Conservation (phyloP, 2,329 filamentous ascomycete genomes). For the Helotiales sp. region DNA sequence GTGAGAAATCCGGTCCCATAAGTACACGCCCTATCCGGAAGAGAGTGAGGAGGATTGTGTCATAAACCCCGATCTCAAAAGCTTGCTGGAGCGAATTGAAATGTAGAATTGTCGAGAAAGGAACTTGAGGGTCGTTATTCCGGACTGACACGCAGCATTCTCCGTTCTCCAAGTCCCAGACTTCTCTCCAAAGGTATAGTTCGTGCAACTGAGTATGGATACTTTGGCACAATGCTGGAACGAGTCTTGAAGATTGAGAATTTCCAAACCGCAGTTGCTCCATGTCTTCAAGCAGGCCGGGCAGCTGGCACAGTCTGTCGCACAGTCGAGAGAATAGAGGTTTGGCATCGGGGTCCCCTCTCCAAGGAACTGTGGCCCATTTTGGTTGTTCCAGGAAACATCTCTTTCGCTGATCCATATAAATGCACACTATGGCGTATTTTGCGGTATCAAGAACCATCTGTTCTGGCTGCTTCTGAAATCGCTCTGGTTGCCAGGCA, state of each 20-base stretch:
- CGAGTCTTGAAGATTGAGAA: background rate
- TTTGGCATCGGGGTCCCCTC: conserved; percentile 15
- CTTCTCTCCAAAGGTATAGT: background rate
- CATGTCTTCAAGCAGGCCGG: conserved; percentile 16
- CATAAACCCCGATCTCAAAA: conserved; percentile 14
- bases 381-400: conserved; percentile 15
- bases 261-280: conserved; percentile 9
- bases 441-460: conserved; percentile 12
- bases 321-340: conserved; percentile 6
- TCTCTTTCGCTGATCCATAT: conserved; percentile 13
- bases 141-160: conserved; percentile 4
- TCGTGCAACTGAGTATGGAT: background rate
- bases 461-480: conserved; percentile 13
- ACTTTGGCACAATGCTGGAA: background rate
- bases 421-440: conserved; percentile 9
- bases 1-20: background rate
- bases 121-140: conserved; percentile 7
- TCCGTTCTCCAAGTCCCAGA: conserved; percentile 10
- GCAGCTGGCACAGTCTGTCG: conserved; percentile 9
- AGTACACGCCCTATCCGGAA: too few species aligned
- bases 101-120: conserved; percentile 9
- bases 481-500: conserved; percentile 11
- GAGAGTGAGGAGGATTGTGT: conserved; percentile 12
- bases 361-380: conserved; percentile 17
- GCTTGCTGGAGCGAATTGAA: conserved; percentile 8